Conservation (phyloP, 2,329 filamentous ascomycete species). For the Talaromyces marneffei region DNA sequence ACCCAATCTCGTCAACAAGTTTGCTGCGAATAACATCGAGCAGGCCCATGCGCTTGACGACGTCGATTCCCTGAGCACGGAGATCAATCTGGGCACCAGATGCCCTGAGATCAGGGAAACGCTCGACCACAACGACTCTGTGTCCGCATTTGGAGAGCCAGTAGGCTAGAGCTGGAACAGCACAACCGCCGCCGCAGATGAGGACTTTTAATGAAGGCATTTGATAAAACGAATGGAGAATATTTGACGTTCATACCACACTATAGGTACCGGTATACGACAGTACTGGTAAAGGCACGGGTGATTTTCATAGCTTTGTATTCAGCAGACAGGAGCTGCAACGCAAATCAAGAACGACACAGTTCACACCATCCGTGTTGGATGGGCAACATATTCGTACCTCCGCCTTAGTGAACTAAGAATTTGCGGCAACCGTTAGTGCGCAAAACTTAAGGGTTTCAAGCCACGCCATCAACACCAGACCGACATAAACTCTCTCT, state of each 20-base stretch:
- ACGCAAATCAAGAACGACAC: background rate
- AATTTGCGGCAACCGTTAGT: background rate
- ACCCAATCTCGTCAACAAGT: constrained; percentile 44
- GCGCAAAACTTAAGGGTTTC: background rate
- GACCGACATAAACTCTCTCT: too few species aligned
- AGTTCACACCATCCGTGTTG: background rate
- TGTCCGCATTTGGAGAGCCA: constrained; percentile 40
- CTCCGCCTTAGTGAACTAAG: too few species aligned
- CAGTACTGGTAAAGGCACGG: too few species aligned
- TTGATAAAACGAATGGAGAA: background rate
- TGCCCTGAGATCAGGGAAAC: constrained; percentile 37
- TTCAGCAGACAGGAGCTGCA: background rate
- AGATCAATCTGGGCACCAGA: constrained; percentile 53
- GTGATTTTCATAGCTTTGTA: background rate
- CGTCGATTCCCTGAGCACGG: constrained; percentile 46
- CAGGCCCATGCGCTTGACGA: constrained; percentile 50
- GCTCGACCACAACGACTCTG: constrained; percentile 39
- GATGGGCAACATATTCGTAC: background rate
- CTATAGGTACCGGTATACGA: too few species aligned
- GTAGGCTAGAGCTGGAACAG: constrained; percentile 44
- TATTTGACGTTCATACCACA: too few species aligned
- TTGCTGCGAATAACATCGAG: constrained; percentile 36
- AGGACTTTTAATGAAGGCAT: constrained; percentile 38
- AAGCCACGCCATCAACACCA: too few species aligned
- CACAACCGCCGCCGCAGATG: constrained; percentile 41